These are phyloP conservation scores for Pleurotus djamor DNA, from an alignment of 768 basidiomycete genomes.

Conservation along the genomic window DNA sequence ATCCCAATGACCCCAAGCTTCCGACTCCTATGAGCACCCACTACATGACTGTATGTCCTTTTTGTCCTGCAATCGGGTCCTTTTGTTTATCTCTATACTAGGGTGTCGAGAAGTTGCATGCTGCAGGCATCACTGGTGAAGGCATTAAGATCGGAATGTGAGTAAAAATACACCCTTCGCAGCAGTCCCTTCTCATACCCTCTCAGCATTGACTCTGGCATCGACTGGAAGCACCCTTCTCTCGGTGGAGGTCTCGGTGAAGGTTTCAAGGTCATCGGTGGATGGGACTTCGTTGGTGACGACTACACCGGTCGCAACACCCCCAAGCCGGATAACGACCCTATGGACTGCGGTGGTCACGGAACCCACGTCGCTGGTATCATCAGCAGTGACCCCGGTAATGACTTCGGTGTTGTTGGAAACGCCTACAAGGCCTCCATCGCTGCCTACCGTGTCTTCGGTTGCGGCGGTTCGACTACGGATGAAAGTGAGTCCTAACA, in stretches of 20 bases:
- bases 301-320: slow-evolving; percentile 35
- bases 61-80: background rate
- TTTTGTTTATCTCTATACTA: slow-evolving; percentile 15
- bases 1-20: slow-evolving; percentile 35
- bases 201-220: slow-evolving; percentile 48
- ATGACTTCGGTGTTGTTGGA: slow-evolving; percentile 65
- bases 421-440: slow-evolving; percentile 63
- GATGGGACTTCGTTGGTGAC: slow-evolving; percentile 60
- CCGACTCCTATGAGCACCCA: slow-evolving; percentile 52
- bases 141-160: slow-evolving; percentile 70
- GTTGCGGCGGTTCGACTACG: slow-evolving; percentile 48
- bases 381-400: slow-evolving; percentile 58
- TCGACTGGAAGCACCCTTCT: slow-evolving; percentile 56
- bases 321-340: background rate
- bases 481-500: slow-evolving; percentile 42
- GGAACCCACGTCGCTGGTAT: slow-evolving; percentile 66
- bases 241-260: slow-evolving; percentile 56
- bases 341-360: slow-evolving; percentile 25
- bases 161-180: slow-evolving; percentile 13
- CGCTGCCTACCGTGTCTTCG: slow-evolving; percentile 56
- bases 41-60: slow-evolving; percentile 42
- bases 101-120: slow-evolving; percentile 68
- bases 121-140: slow-evolving; percentile 55
- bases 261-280: slow-evolving; percentile 49
- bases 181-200: background rate